Evolutionary conservation across 2,329 filamentous ascomycete genomes (phyloP), one percentile per base, ranked within the genome.

Genomic region (Hymenoscyphus fraxineus): DNA sequence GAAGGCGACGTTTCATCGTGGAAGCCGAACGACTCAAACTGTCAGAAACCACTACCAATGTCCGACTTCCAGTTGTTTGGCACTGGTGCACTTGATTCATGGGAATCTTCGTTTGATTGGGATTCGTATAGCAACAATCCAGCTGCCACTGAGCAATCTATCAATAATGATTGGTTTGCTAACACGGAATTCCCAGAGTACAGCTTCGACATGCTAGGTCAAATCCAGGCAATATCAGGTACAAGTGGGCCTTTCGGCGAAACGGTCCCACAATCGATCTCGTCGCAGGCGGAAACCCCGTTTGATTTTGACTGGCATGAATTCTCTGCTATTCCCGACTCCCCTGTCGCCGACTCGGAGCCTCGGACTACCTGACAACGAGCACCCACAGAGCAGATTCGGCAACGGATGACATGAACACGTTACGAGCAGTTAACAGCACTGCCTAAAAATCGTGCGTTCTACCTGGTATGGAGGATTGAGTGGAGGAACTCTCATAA

Each of bases 101-200:
- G 44, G 44, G 44, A 16, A n/a, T 51, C n/a, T 27, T 51, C 44
- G 6, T 22, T 51, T 19, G 44, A 51, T 19, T 51, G n/a, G 44
- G 44, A 51, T n/a, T 51, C 19, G 7, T 22, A 51, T 51, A 22
- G 19, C n/a, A 51, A 22, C 19, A 27, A 51, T 27, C 44, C 41
- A n/a, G 41, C 41, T 44, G 41, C 41, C 13, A 16, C 10, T 22
- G 44, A 51, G 19, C 44, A 51, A 27, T 51, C 19, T 51, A 51
- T 51, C 44, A 51, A 51, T 51, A 19, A 22, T n/a, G 44, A 51
- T 51, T 51, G 44, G 44, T 51, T 51, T 51, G 44, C 44, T 51
- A 51, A 51, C 44, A 51, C 19, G n/a, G n/a, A 51, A 51, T 22
- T 22, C 12, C 22, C 44, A 51, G 44, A 51, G 44, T 51, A 22